Percentiles rank a stretch among this genome's conserved stretches.
phyloP scores from a whole-genome alignment of 169 alveolate species.

The Amoebophrya sp. region DNA sequence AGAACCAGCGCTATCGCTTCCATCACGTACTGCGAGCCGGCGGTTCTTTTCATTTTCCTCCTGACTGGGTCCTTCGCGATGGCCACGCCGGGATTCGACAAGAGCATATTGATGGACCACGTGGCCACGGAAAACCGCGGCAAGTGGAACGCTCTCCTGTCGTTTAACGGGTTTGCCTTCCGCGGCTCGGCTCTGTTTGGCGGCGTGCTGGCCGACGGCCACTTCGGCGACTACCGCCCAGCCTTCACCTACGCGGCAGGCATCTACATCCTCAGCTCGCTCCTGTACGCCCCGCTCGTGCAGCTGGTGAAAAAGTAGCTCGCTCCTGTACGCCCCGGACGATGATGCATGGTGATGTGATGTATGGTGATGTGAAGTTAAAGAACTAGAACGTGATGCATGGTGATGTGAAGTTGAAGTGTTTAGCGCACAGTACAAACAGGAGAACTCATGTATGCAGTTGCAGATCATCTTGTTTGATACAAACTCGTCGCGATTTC shows the following conservation, averaged over 20 bases:
- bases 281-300: neutral
- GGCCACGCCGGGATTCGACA: neutral
- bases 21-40: neutral
- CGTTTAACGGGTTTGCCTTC: neutral
- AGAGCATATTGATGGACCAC: slow-evolving; percentile 10
- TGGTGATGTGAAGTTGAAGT: too few species aligned
- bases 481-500: too few species aligned
- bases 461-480: too few species aligned
- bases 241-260: slow-evolving; percentile 7
- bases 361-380: too few species aligned
- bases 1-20: too few species aligned
- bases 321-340: too few species aligned
- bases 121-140: slow-evolving; percentile 11
- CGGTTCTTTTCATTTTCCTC: slow-evolving; percentile 5
- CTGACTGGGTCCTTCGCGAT: neutral
- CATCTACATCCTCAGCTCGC: neutral
- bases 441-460: too few species aligned
- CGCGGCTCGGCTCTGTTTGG: slow-evolving; percentile 8
- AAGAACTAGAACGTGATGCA: too few species aligned
- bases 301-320: neutral
- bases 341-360: too few species aligned
- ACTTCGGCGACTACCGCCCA: slow-evolving; percentile 5
- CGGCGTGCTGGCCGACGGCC: slow-evolving; percentile 8
- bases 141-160: slow-evolving; percentile 19
- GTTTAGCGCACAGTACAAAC: too few species aligned